These are phyloP conservation scores for Penicillium sumatraense DNA, from an alignment of 2,329 filamentous ascomycete genomes.

Conservation along the genomic window DNA sequence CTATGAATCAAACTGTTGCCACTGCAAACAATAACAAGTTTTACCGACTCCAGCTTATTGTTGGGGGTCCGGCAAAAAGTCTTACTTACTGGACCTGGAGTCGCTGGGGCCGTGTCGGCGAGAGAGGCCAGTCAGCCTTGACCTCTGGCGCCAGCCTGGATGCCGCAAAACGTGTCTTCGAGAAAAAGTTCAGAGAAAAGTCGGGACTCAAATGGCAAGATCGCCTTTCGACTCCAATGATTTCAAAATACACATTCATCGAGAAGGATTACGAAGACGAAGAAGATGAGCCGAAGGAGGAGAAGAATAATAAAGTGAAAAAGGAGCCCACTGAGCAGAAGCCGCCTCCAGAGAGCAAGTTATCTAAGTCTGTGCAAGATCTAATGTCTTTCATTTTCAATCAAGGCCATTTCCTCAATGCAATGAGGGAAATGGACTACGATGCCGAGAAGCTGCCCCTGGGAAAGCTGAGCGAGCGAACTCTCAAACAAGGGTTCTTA, in stretches of 20 bases:
- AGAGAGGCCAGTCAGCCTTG: slow-evolving; percentile 51
- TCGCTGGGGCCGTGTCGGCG: slow-evolving; percentile 77
- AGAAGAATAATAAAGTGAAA: slow-evolving; percentile 51
- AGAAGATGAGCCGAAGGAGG: slow-evolving; percentile 41
- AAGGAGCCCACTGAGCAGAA: slow-evolving; percentile 43
- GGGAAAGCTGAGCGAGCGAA: slow-evolving; percentile 80
- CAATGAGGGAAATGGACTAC: slow-evolving; percentile 49
- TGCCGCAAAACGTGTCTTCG: slow-evolving; percentile 50
- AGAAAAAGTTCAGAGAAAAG: slow-evolving; percentile 64
- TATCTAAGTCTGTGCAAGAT: slow-evolving; percentile 65
- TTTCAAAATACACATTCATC: slow-evolving; percentile 74
- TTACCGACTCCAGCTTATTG: slow-evolving; percentile 72
- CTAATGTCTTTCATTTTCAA: slow-evolving; percentile 87
- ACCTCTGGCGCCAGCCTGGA: slow-evolving; percentile 45
- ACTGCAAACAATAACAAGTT: slow-evolving; percentile 80
- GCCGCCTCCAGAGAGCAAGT: slow-evolving; percentile 57
- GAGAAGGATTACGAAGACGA: slow-evolving; percentile 77
- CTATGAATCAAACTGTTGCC: slow-evolving; percentile 77
- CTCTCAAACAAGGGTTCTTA: slow-evolving; percentile 75
- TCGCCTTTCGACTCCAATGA: slow-evolving; percentile 54
- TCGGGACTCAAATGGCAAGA: slow-evolving; percentile 58
- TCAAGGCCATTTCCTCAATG: slow-evolving; percentile 68
- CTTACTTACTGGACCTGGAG: slow-evolving; percentile 68
- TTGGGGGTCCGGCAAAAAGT: slow-evolving; percentile 3
- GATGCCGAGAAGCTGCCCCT: slow-evolving; percentile 73